Conservation (phyloP, 2,329 filamentous ascomycete species). For the Phialemoniopsis sp. region DNA sequence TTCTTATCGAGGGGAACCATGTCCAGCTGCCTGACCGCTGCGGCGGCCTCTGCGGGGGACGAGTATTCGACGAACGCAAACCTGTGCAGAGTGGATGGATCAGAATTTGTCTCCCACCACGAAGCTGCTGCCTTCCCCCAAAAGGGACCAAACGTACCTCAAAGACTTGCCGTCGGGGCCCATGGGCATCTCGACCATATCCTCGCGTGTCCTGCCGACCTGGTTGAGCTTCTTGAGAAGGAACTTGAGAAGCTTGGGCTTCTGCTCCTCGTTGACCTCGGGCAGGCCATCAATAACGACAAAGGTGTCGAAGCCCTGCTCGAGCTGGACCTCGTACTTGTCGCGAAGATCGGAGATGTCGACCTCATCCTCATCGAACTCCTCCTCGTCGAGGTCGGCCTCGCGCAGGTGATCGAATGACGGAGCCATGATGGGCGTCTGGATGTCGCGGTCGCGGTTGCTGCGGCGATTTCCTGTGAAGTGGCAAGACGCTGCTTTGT, state of each 20-base stretch:
- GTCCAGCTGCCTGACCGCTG: conserved; percentile 85
- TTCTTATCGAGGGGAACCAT: conserved; percentile 89
- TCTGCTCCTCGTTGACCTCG: conserved; percentile 82
- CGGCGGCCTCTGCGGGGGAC: conserved; percentile 81
- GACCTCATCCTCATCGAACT: conserved; percentile 88
- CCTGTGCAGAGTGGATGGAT: conserved; percentile 36
- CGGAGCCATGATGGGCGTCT: conserved; percentile 72
- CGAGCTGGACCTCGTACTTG: conserved; percentile 92
- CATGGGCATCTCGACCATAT: conserved; percentile 90
- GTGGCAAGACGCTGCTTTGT: conserved; percentile 4
- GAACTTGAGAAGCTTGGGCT: conserved; percentile 94
- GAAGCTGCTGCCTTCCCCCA: neutral
- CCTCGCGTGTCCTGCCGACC: conserved; percentile 80
- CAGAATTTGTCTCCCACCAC: neutral
- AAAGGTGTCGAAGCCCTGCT: conserved; percentile 94
- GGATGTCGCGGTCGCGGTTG: neutral
- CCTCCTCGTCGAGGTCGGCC: conserved; percentile 80
- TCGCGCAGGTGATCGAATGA: conserved; percentile 91
- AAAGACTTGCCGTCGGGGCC: conserved; percentile 82
- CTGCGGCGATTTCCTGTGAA: neutral
- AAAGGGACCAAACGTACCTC: conserved; percentile 53
- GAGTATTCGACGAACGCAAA: conserved; percentile 98
- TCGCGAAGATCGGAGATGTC: conserved; percentile 92
- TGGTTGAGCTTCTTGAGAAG: conserved; percentile 87
- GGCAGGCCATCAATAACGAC: conserved; percentile 95